Percentiles rank a stretch among this genome's conserved stretches.
These are phyloP conservation scores for Colletotrichum sp. DNA, from an alignment of 2,329 filamentous ascomycete genomes.

Conservation along the genomic window DNA sequence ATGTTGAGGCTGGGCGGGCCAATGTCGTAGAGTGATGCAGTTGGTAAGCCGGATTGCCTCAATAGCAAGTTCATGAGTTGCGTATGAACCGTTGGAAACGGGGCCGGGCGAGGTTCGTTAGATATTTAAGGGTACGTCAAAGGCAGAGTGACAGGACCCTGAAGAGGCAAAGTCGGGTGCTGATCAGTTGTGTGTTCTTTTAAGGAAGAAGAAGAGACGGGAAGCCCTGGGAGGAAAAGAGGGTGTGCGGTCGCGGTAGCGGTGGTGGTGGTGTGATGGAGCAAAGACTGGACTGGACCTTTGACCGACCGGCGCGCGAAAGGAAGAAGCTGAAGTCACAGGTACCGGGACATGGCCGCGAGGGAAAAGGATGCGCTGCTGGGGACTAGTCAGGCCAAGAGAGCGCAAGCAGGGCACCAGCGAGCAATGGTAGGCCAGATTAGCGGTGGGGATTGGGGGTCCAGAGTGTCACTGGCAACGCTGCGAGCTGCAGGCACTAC, in stretches of 20 bases:
- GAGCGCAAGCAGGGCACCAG: not conserved
- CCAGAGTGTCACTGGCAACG: not conserved
- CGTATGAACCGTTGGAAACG: not conserved
- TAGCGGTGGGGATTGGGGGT: constrained; percentile 7
- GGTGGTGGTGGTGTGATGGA: constrained; percentile 17
- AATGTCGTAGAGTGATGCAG: constrained; percentile 21
- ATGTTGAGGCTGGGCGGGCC: constrained; percentile 25
- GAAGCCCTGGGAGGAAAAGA: constrained; percentile 14
- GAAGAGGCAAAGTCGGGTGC: constrained; percentile 4
- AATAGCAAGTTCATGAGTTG: constrained; percentile 46
- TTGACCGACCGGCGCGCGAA: not conserved
- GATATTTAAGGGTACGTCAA: constrained; percentile 16
- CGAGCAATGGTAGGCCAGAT: constrained; percentile 5
- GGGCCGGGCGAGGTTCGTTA: constrained; percentile 8
- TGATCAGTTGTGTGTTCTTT: constrained; percentile 11
- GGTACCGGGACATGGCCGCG: not conserved
- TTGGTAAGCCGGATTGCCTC: constrained; percentile 29
- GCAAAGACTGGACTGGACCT: constrained; percentile 5
- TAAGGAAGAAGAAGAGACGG: constrained; percentile 16
- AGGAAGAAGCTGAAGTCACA: not conserved
- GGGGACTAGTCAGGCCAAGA: not conserved
- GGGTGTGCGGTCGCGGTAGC: not conserved
- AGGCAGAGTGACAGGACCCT: constrained; percentile 7
- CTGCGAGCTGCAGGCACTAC: not conserved
- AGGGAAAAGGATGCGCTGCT: not conserved